These are phyloP conservation scores for Calonectria montana DNA, from an alignment of 2,329 filamentous ascomycete species.

Conservation along the genomic window DNA sequence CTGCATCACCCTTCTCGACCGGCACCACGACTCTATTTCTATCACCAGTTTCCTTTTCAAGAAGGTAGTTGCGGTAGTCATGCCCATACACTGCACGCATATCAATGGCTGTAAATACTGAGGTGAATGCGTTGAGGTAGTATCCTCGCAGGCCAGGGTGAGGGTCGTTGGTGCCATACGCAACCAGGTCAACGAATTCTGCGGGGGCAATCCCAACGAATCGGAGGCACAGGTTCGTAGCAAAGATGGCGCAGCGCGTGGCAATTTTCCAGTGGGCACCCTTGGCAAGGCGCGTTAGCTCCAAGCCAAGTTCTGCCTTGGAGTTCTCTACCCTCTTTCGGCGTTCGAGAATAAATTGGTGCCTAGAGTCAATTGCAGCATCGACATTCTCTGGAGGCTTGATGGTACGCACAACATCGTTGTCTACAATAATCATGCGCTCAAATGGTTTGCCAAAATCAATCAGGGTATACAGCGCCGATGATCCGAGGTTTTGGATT, in stretches of 20 bases:
- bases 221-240: slow-evolving; percentile 89
- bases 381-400: slow-evolving; percentile 74
- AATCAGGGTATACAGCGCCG: slow-evolving; percentile 85
- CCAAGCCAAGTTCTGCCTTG: slow-evolving; percentile 83
- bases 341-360: slow-evolving; percentile 79
- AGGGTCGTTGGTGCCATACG: slow-evolving; percentile 85
- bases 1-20: slow-evolving; percentile 78
- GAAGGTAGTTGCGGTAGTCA: slow-evolving; percentile 86
- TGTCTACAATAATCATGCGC: slow-evolving; percentile 84
- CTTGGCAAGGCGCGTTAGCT: slow-evolving; percentile 81
- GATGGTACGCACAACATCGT: slow-evolving; percentile 76
- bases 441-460: slow-evolving; percentile 93
- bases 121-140: slow-evolving; percentile 82
- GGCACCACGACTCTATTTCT: slow-evolving; percentile 80
- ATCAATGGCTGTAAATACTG: slow-evolving; percentile 86
- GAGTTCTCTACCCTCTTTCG: slow-evolving; percentile 82
- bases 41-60: slow-evolving; percentile 78
- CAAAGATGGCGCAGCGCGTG: slow-evolving; percentile 87
- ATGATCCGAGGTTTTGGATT: slow-evolving; percentile 88
- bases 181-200: slow-evolving; percentile 85
- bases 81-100: slow-evolving; percentile 88
- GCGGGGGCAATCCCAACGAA: slow-evolving; percentile 88
- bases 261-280: slow-evolving; percentile 97
- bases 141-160: slow-evolving; percentile 87
- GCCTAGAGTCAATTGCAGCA: slow-evolving; percentile 67